Evolutionary conservation across 2,329 filamentous ascomycete genomes (phyloP), one percentile per base, ranked within the genome.

Genomic region (Colletotrichum acutatum): DNA sequence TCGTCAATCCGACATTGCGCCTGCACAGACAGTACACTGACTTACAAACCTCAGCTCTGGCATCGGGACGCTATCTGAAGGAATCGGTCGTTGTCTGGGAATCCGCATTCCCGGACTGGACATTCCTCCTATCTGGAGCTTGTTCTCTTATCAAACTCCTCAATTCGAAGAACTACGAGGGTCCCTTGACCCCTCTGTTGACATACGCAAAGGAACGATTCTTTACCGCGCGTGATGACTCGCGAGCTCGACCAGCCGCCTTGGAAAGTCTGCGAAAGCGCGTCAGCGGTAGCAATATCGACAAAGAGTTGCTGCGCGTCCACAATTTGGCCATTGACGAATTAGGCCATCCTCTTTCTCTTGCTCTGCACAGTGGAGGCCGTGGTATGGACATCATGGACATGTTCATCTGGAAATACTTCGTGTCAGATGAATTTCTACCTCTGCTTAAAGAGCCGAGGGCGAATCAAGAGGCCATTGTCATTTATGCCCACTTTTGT

Each of bases 391-490:
- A 86, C 56, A 76, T 81, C 7, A 76, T 79, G 2, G 84, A 85
- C 67, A 76, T 83, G 2, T 84, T 85, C 72, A 77, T 83, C 5
- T 85, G 83, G 83, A 77, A 84, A 54, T 84, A 82, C 74, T 67
- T 74, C 16, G 77, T 83, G 1, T 76, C 79, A 1, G 78, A 83
- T 52, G 80, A 81, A 5, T 82, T 83, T 32, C 68, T 85, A 5
- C 78, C 80, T 8, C 74, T 85, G 19, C 74, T 85, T 8, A 76
- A 76, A 30, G 68, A 58, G 7, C 63, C 71, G 16, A 72, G 74
- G 16, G 78, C 71, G 7, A 70, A 72, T 16, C 80, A 79, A 61
- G 79, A 78, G 28, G 77, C 80, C 0, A 66, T 84, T 3, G 78
- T 76, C 30, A 82, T 84, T 11, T 82, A 82, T 62, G 81, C 79